Conservation (phyloP, 2,329 filamentous ascomycete genomes). For the Penicillium sp. region DNA sequence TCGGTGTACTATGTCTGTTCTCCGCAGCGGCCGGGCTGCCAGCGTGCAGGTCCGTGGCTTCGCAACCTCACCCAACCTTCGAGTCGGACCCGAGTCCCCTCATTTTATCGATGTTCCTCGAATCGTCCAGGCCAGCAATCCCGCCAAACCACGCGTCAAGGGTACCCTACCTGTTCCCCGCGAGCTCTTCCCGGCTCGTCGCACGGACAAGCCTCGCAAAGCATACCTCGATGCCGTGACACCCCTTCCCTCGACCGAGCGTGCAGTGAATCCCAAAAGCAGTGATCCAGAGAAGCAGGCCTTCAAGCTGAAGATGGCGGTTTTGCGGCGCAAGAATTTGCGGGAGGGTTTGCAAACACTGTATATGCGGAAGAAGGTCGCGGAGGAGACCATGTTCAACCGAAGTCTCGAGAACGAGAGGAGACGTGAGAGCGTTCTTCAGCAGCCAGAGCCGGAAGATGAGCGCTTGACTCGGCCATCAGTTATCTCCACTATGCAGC, state of each 20-base stretch:
- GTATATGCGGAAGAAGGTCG: slow-evolving; percentile 63
- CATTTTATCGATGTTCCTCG: slow-evolving; percentile 81
- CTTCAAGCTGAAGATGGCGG: slow-evolving; percentile 77
- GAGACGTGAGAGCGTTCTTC: slow-evolving; percentile 56
- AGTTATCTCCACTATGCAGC: slow-evolving; percentile 57
- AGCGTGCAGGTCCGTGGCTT: slow-evolving; percentile 46
- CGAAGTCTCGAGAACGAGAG: slow-evolving; percentile 55
- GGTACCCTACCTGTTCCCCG: slow-evolving; percentile 84
- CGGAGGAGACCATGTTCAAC: slow-evolving; percentile 40
- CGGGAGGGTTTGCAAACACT: slow-evolving; percentile 71
- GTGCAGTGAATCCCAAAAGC: slow-evolving; percentile 40
- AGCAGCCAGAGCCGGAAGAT: slow-evolving; percentile 72
- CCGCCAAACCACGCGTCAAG: slow-evolving; percentile 59
- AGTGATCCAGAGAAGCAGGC: slow-evolving; percentile 55
- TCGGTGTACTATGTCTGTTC: slow-evolving; percentile 40
- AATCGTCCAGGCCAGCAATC: slow-evolving; percentile 70
- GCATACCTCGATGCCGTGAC: slow-evolving; percentile 66
- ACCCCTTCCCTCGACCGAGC: slow-evolving; percentile 53
- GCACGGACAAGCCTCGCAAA: slow-evolving; percentile 62
- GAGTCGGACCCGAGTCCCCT: slow-evolving; percentile 74
- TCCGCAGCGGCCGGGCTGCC: slow-evolving; percentile 43
- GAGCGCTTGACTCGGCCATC: slow-evolving; percentile 75
- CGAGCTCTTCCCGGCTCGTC: slow-evolving; percentile 70
- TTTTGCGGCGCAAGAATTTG: slow-evolving; percentile 71
- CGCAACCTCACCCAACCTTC: slow-evolving; percentile 40